Conservation (phyloP, 305 asterid genomes). For the Fraxinus greggii region DNA sequence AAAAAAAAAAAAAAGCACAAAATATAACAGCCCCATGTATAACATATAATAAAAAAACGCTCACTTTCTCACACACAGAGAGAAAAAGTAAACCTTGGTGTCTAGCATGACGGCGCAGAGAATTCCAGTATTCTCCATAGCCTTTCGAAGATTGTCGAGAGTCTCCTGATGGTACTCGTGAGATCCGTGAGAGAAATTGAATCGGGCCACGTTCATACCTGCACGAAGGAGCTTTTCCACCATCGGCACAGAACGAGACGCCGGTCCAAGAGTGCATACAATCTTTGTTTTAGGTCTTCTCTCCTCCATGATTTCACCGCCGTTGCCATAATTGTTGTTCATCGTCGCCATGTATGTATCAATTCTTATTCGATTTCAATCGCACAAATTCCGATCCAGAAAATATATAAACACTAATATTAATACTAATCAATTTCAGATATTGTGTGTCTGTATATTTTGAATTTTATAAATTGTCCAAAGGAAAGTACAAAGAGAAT, state of each 20-base stretch:
- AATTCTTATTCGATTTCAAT: neutral
- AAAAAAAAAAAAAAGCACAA: neutral
- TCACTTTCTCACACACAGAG: neutral
- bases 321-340: neutral
- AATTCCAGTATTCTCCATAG: constrained; percentile 50
- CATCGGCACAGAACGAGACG: constrained; percentile 44
- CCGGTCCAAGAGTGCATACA: constrained; percentile 50
- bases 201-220: constrained; percentile 51
- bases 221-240: constrained; percentile 42
- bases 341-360: neutral
- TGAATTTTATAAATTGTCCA: neutral
- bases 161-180: constrained; percentile 54
- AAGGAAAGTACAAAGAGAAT: neutral
- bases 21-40: neutral
- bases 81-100: constrained; percentile 32
- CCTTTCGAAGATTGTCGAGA: constrained; percentile 39
- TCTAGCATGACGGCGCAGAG: constrained; percentile 55
- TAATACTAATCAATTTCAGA: neutral
- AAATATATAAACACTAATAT: neutral
- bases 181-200: constrained; percentile 51
- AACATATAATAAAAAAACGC: neutral
- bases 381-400: neutral
- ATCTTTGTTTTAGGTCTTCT: constrained; percentile 44
- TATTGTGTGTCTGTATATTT: neutral
- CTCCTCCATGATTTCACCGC: neutral